Evolutionary conservation across 202 grass and related monocot genomes (phyloP).

Genomic region (Bolboschoenoplectus hybrid): DNA sequence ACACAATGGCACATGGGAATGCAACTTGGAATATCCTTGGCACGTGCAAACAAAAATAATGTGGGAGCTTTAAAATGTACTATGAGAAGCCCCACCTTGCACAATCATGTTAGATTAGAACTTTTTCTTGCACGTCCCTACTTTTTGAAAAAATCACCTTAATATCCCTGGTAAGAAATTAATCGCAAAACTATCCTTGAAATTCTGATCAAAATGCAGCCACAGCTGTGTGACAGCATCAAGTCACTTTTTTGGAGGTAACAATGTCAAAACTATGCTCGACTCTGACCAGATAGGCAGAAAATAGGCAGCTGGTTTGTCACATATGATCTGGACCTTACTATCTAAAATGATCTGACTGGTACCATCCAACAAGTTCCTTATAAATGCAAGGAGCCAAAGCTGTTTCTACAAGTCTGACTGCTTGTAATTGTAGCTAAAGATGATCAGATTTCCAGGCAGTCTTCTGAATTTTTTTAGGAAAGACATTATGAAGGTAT

Average conservation of each 20-base stretch:
- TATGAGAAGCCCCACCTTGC: neutral
- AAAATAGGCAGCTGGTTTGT: neutral
- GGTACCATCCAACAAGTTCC: neutral
- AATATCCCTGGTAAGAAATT: neutral
- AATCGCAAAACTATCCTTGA: neutral
- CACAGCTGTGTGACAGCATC: neutral
- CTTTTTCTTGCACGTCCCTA: constrained; percentile 4
- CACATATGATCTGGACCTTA: neutral
- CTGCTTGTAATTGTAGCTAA: neutral
- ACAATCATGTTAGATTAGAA: neutral
- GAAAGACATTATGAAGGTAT: neutral
- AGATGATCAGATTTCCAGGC: neutral
- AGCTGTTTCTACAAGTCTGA: neutral
- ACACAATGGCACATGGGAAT: constrained; percentile 31
- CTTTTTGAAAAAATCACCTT: neutral
- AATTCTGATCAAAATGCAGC: neutral
- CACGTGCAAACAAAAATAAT: constrained; percentile 34
- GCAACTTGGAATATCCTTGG: constrained; percentile 25
- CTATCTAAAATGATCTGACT: neutral
- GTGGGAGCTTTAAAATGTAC: constrained; percentile 16
- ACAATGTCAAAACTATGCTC: neutral
- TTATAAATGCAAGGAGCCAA: neutral
- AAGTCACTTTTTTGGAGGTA: neutral
- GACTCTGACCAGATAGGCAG: neutral
- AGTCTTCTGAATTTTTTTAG: neutral